Evolutionary conservation across 306 rosid species (phyloP).

Genomic region (Spatholobus suberectus): DNA sequence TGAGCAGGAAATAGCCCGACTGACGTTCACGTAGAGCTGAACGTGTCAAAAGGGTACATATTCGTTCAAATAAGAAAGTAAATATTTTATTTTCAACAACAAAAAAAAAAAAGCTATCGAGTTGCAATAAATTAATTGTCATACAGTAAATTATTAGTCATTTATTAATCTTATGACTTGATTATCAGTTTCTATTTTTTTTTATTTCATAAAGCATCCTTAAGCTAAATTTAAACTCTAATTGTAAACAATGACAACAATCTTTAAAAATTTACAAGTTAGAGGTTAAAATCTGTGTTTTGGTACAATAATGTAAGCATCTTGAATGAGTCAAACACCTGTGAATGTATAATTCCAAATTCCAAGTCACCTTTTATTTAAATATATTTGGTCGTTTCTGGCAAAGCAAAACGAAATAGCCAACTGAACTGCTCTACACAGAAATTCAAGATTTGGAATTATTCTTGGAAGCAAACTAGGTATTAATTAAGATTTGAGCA

Average conservation of each 20-base stretch:
- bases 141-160: neutral
- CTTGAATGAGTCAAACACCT: conserved; percentile 43
- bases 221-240: neutral
- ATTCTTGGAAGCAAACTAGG: conserved; percentile 36
- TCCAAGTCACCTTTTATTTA: conserved; percentile 34
- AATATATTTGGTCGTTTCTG: conserved; percentile 17
- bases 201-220: neutral
- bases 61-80: neutral
- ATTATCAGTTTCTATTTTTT: neutral
- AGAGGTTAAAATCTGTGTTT: neutral
- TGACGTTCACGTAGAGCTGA: neutral
- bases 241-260: neutral
- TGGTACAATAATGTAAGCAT: conserved; percentile 13
- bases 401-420: conserved; percentile 18
- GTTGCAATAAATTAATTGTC: neutral
- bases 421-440: conserved; percentile 28
- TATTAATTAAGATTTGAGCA: conserved; percentile 3
- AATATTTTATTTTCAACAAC: neutral
- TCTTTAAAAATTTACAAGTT: neutral
- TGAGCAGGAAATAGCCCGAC: neutral
- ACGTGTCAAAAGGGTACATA: conserved; percentile 8
- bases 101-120: neutral
- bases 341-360: conserved; percentile 34
- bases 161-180: neutral
- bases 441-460: conserved; percentile 39